phyloP scores from a whole-genome alignment of 176 grass and related monocot species.

The Coix lacrymajobi region DNA sequence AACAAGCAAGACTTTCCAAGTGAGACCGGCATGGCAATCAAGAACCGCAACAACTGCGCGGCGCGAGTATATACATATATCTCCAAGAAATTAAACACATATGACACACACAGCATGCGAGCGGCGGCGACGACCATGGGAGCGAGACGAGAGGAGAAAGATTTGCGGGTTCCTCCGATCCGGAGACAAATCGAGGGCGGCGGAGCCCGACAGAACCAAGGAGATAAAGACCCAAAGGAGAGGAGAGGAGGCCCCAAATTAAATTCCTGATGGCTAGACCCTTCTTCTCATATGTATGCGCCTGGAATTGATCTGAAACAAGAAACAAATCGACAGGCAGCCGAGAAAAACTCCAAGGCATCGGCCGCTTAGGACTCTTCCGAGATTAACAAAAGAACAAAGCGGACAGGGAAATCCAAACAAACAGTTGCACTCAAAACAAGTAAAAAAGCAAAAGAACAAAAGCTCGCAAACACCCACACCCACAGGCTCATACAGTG shows the following conservation, averaged over 20 bases:
- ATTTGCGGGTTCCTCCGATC: constrained; percentile 9
- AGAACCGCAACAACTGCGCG: constrained; percentile 1
- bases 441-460: constrained; percentile 77
- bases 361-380: constrained; percentile 56
- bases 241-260: constrained; percentile 26
- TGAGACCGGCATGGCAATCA: constrained; percentile 29
- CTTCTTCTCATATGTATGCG: constrained; percentile 27
- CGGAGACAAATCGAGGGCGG: constrained; percentile 36
- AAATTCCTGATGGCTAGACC: constrained; percentile 30
- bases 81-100: constrained; percentile 11
- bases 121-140: constrained; percentile 37
- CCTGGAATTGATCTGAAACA: constrained; percentile 58
- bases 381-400: constrained; percentile 86
- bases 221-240: constrained; percentile 28
- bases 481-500: constrained; percentile 39
- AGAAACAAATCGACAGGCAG: constrained; percentile 55
- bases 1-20: constrained; percentile 37
- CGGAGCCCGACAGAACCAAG: constrained; percentile 37
- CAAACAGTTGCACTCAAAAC: constrained; percentile 93
- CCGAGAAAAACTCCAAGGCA: constrained; percentile 69
- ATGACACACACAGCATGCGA: constrained; percentile 42
- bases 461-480: constrained; percentile 69
- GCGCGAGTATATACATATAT: not conserved
- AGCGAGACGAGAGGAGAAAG: constrained; percentile 24
- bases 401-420: constrained; percentile 83